Evolutionary conservation across 805 yeast genomes (phyloP), one percentile per base, ranked within the genome.

Genomic region (Ogataea siamensis): DNA sequence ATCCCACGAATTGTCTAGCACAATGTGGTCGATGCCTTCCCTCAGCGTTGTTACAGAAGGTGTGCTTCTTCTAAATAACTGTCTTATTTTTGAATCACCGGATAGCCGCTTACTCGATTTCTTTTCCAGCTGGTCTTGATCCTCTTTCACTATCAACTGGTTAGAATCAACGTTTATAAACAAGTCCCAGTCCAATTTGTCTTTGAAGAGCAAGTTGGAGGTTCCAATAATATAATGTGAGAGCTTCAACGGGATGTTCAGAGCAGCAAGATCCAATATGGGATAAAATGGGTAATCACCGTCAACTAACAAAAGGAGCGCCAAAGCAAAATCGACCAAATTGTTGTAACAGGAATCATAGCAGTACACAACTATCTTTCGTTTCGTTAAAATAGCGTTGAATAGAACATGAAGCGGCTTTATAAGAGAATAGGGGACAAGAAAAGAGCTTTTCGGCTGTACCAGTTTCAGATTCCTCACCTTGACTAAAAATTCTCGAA

Each of bases 201-300:
- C 68, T 50, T 76, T 77, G 53, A 83, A 74, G 27, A 80, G 71
- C 11, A 82, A 74, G 53, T 83, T 83, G 27, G 82, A 76, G 3
- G 87, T 80, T 3, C 91, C 91, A 2, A 83, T 71, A 32, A 83
- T 60, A 48, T 65, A 76, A 19, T 62, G 62, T 20, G 50, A 63
- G 43, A 63, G 68, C 35, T 53, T 60, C 43, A 66, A 66, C 34
- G 78, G 55, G 2, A 71, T 46, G 42, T 76, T 79, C 29, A 79
- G 61, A 42, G 77, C 71, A 2, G 81, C 74, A 2, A 80, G 72
- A 46, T 82, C 88, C 28, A 79, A 63, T 20, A 78, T 70, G 2
- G 88, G 88, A 32, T 51, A 51, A 27, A 39, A 51, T 6, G 52
- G 47, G 16, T 45, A 42, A 6, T 37, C 29, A 5, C 42, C 44